phyloP scores from a whole-genome alignment of 495 filamentous ascomycete species.

The Cenococcum geophilum region DNA sequence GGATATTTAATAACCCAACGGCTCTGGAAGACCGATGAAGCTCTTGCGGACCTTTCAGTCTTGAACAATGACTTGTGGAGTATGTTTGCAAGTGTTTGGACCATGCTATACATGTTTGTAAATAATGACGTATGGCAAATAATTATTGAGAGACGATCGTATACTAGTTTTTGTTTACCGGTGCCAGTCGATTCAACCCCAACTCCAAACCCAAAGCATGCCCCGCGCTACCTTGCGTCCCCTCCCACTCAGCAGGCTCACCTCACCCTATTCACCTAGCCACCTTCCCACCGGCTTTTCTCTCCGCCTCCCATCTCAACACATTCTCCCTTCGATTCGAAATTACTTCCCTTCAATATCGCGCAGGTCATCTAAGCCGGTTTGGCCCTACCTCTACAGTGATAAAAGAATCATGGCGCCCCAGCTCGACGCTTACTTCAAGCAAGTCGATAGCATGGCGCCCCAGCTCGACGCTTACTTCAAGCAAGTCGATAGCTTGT shows the following conservation, averaged over 20 bases:
- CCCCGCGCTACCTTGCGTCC: neutral
- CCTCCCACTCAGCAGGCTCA: neutral
- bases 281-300: neutral
- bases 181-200: neutral
- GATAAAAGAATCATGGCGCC: conserved; percentile 36
- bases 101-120: neutral
- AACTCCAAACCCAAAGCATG: neutral
- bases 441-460: conserved; percentile 66
- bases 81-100: neutral
- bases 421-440: conserved; percentile 40
- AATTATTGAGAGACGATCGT: neutral
- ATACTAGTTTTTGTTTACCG: neutral
- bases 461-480: conserved; percentile 40
- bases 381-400: conserved; percentile 39
- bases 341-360: neutral
- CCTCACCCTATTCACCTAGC: neutral
- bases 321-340: neutral
- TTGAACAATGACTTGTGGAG: too few relatives aligned
- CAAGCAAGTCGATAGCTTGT: conserved; percentile 64
- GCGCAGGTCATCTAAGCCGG: neutral
- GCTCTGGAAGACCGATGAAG: too few relatives aligned
- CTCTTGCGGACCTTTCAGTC: too few relatives aligned
- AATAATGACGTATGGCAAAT: neutral
- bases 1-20: too few relatives aligned
- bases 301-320: neutral